These are phyloP conservation scores for Plasmodium vivax DNA, from an alignment of 169 alveolate species.

Conservation along the genomic window DNA sequence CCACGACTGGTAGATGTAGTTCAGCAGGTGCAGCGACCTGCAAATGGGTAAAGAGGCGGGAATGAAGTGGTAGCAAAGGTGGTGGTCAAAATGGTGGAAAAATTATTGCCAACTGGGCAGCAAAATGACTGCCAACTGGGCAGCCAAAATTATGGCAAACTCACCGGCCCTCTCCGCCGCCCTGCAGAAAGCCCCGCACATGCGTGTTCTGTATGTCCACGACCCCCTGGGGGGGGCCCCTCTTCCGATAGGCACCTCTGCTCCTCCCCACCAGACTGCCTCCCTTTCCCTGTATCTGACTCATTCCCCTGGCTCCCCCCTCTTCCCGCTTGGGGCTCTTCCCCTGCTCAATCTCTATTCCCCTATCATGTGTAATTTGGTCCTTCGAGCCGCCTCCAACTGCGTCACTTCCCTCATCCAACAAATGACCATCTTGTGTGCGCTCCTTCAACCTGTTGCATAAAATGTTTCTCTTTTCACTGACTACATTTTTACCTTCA, in stretches of 20 bases:
- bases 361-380: neutral
- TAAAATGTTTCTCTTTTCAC: neutral
- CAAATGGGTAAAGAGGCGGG: neutral
- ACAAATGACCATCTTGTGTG: neutral
- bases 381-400: neutral
- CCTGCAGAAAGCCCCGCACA: conserved; percentile 3
- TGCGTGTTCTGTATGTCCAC: conserved; percentile 61
- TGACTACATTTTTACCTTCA: neutral
- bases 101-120: no score
- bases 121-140: neutral
- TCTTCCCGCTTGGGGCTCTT: neutral
- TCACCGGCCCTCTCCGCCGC: conserved; percentile 4
- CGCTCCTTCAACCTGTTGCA: neutral
- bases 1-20: conserved; percentile 35
- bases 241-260: neutral
- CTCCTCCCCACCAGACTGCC: neutral
- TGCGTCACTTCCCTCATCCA: neutral
- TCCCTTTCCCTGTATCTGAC: neutral
- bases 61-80: neutral
- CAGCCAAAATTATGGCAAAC: neutral
- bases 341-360: neutral
- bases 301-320: neutral
- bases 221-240: neutral
- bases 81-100: neutral
- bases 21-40: conserved; percentile 34